Conservation (phyloP, 805 yeast genomes). For the Henningerozyma blattae region DNA sequence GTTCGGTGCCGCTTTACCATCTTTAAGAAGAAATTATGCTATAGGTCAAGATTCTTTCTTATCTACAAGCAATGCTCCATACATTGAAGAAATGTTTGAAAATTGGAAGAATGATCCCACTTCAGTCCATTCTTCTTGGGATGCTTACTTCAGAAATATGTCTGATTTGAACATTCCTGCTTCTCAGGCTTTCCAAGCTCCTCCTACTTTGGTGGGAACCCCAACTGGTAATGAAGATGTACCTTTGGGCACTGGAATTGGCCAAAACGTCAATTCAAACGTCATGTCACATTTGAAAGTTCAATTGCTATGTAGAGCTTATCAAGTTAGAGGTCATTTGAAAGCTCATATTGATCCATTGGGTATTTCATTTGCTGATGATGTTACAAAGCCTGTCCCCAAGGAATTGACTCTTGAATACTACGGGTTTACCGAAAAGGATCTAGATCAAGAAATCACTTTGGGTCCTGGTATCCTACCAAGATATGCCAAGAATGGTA, state of each 20-base stretch:
- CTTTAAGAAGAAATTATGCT: background rate
- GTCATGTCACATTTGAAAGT: slow-evolving; percentile 85
- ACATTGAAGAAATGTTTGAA: slow-evolving; percentile 95
- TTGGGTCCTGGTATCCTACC: slow-evolving; percentile 98
- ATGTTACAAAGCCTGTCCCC: slow-evolving; percentile 42
- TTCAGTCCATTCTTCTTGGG: slow-evolving; percentile 94
- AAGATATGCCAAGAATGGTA: slow-evolving; percentile 60
- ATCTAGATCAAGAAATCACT: slow-evolving; percentile 69
- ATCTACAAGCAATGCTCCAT: slow-evolving; percentile 74
- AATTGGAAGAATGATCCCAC: slow-evolving; percentile 88
- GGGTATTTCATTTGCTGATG: slow-evolving; percentile 75
- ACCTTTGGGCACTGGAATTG: slow-evolving; percentile 27
- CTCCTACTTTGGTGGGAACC: slow-evolving; percentile 79
- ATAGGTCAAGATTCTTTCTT: slow-evolving; percentile 54
- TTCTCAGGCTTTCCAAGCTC: slow-evolving; percentile 71
- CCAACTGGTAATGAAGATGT: slow-evolving; percentile 62
- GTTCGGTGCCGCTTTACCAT: no score
- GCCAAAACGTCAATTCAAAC: slow-evolving; percentile 41
- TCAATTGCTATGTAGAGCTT: slow-evolving; percentile 93
- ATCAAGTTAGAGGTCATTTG: slow-evolving; percentile 96
- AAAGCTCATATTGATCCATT: slow-evolving; percentile 95
- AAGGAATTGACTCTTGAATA: slow-evolving; percentile 83
- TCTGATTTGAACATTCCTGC: slow-evolving; percentile 60
- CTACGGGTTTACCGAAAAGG: slow-evolving; percentile 83
- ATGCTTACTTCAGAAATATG: slow-evolving; percentile 88